Evolutionary conservation across 108 stramenopile species (phyloP).

Genomic region (Skeletonema tropicum): DNA sequence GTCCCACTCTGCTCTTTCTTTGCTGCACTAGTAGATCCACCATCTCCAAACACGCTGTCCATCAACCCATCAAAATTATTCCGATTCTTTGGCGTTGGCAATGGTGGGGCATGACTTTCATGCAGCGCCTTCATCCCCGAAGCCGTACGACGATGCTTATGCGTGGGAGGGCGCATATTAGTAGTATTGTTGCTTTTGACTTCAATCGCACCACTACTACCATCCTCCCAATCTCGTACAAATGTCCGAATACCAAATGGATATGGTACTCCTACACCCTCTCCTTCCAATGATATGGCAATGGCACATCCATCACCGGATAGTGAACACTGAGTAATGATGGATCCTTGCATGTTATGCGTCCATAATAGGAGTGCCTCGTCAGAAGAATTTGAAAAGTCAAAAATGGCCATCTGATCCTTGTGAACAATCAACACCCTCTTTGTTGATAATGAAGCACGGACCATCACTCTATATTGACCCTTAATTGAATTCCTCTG

Average conservation of each 20-base stretch:
- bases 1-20: not conserved
- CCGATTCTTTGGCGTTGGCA: conserved; percentile 12
- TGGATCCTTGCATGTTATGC: conserved; percentile 48
- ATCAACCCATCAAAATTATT: conserved; percentile 20
- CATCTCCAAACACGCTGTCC: conserved; percentile 27
- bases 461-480: conserved; percentile 28
- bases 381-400: conserved; percentile 20
- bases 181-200: conserved; percentile 9
- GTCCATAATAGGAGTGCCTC: conserved; percentile 76
- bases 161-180: conserved; percentile 30
- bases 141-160: conserved; percentile 26
- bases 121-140: not conserved
- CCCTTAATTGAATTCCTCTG: conserved; percentile 31
- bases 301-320: conserved; percentile 81
- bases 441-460: conserved; percentile 25
- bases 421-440: conserved; percentile 66
- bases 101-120: conserved; percentile 17
- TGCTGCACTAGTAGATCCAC: not conserved
- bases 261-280: conserved; percentile 54
- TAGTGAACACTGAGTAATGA: conserved; percentile 58
- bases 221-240: conserved; percentile 65
- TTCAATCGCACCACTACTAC: conserved; percentile 21
- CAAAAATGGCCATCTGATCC: conserved; percentile 75
- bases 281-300: conserved; percentile 57
- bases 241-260: conserved; percentile 71